Conservation (phyloP, 2,329 filamentous ascomycete species). For the Monosporascus sp. region DNA sequence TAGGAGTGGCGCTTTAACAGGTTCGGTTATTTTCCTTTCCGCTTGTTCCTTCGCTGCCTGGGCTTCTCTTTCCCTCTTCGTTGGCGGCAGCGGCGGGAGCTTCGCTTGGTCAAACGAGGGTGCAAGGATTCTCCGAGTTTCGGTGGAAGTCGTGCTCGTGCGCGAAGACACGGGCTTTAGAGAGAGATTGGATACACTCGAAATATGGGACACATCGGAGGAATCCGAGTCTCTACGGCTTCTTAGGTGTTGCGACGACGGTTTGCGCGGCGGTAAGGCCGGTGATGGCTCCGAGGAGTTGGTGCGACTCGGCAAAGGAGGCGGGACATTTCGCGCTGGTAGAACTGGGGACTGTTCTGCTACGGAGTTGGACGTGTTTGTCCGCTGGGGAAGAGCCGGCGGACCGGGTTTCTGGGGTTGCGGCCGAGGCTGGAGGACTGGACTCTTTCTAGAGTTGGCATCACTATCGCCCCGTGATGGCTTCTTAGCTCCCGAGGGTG, state of each 20-base stretch:
- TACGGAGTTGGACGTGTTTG: slow-evolving; percentile 26
- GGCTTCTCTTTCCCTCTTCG: slow-evolving; percentile 49
- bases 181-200: slow-evolving; percentile 49
- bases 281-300: slow-evolving; percentile 38
- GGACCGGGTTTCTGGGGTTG: slow-evolving; percentile 27
- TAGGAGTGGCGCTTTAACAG: slow-evolving; percentile 28
- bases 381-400: slow-evolving; percentile 33
- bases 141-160: slow-evolving; percentile 43
- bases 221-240: slow-evolving; percentile 52
- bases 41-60: slow-evolving; percentile 32
- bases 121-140: slow-evolving; percentile 46
- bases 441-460: slow-evolving; percentile 22
- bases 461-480: slow-evolving; percentile 17
- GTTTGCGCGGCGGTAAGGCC: slow-evolving; percentile 45
- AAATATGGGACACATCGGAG: slow-evolving; percentile 52
- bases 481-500: slow-evolving; percentile 36
- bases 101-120: slow-evolving; percentile 52
- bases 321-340: slow-evolving; percentile 25
- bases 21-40: slow-evolving; percentile 23
- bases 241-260: slow-evolving; percentile 39
- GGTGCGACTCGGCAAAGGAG: slow-evolving; percentile 33
- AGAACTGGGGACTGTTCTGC: slow-evolving; percentile 21
- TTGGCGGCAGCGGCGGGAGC: slow-evolving; percentile 53
- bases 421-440: slow-evolving; percentile 35
- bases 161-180: slow-evolving; percentile 42